These are phyloP conservation scores for Colletotrichum lini DNA, from an alignment of 2,329 filamentous ascomycete genomes.

Conservation along the genomic window DNA sequence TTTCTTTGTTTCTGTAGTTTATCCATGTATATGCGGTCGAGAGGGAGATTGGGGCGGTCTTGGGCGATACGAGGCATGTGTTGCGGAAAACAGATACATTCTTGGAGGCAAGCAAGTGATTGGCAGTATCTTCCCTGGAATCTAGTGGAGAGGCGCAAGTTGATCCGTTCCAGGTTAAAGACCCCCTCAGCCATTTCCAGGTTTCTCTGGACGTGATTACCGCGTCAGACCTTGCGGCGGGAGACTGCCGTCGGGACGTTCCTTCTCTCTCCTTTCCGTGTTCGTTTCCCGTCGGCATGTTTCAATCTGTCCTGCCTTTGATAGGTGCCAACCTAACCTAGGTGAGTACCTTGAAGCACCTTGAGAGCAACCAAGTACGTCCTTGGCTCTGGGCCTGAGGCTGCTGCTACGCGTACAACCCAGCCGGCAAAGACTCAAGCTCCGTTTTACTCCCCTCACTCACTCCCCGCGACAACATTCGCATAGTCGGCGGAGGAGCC, in stretches of 20 bases:
- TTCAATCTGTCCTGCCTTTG: not conserved
- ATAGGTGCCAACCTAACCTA: too few species aligned
- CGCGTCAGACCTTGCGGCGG: slow-evolving; percentile 9
- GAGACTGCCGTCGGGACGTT: slow-evolving; percentile 20
- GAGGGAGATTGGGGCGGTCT: not conserved
- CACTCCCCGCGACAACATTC: too few species aligned
- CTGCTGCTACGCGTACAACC: not conserved
- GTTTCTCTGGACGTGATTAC: slow-evolving; percentile 9
- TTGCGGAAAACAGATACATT: slow-evolving; percentile 22
- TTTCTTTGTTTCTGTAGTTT: slow-evolving; percentile 6
- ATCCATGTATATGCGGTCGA: not conserved
- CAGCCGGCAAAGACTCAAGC: not conserved
- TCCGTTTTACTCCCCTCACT: not conserved
- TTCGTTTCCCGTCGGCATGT: not conserved
- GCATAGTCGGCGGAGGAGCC: not conserved
- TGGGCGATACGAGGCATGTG: slow-evolving; percentile 32
- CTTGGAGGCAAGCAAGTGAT: slow-evolving; percentile 3
- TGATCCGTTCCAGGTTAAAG: slow-evolving; percentile 31
- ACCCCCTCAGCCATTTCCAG: slow-evolving; percentile 14
- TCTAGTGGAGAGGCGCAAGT: slow-evolving; percentile 28
- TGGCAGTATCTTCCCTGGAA: slow-evolving; percentile 20
- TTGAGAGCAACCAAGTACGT: not conserved
- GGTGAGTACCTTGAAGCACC: not conserved
- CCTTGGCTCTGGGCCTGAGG: not conserved
- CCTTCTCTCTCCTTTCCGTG: slow-evolving; percentile 6